Evolutionary conservation across 306 rosid species (phyloP), one percentile per base, ranked within the genome.

Genomic region (Mimosa pudica): DNA sequence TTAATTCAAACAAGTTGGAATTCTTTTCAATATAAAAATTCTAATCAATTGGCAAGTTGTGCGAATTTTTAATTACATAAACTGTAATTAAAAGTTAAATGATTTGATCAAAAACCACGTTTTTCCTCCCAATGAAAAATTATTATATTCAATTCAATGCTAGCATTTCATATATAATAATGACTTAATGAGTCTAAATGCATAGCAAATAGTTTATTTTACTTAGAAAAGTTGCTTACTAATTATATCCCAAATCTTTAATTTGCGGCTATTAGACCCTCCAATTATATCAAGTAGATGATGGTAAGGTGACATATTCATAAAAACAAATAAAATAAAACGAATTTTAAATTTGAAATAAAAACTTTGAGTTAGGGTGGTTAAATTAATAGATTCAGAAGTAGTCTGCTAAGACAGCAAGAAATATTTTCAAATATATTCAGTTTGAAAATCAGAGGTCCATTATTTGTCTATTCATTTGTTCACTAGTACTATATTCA

Each of bases 1-100:
- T 79, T 54, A 52, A 73, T 84, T 84, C 88, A 82, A 82, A 73
- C 86, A 80, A 84, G 86, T 87, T 84, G 90, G 81, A 74, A 68
- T 81, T 49, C 71, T 81, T 75, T 78, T 72, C 49, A 81, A 70
- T 75, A 86, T 74, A 49, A 78, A 58, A 83, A 17, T 35, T 70
- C 35, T 42, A 81, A 47, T 77, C 41, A 60, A 4, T 61, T 8
- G 1, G 12, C 85, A 75, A 62, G 51, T 69, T 83, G 85, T 16
- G 7, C 2, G 65, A 65, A 66, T 3, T 44, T 44, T 73, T 9
- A 79, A 55, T 71, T 20, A 24, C 71, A 62, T 18, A 63, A 70
- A 57, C 36, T 55, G 11, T 32, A 20, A 58, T 8, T 32, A 32
- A 77, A 73, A 67, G 69, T 62, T 73, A 57, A 46, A 74, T 83